Base-by-base conservation (phyloP, 2,329 filamentous ascomycete species). In the Trichoderma lentiforme region DNA sequence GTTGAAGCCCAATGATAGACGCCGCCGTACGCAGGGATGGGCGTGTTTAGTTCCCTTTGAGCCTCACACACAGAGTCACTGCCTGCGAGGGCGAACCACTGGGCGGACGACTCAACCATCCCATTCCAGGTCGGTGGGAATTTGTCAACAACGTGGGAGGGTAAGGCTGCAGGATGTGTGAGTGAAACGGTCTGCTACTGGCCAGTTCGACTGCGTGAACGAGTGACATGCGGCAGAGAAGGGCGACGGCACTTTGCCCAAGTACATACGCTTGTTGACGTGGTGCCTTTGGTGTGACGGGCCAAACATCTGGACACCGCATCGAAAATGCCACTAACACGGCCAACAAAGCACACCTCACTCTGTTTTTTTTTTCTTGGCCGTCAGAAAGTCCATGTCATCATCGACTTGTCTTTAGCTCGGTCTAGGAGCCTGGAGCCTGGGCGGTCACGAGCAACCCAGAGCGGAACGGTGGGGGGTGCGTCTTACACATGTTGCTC, bases 91-190 rank as follows among this genome's bases (percentile, higher is more conserved):
- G 64, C 36, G 28, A 43, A 43, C 65, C 58, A 56, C 24, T 63
- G 39, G 30, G 67, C 58, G 32, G 58, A 32, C 57, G 57, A 24
- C 47, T 36, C 47, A 34, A 26, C 61, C 51, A 28, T 47, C 53
- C 69, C 51, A 71, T 65, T 30, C 61, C 70, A 63, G 43, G 39
- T 24, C 43, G 30, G 34, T 62, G 64, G 70, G 57, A 63, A 58
- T 43, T 28, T 43, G 53, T 30, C 34, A 61, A 66, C 26, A 28
- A 66, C 63, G 47, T 66, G 30, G 63, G 32, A 70, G 28, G 24
- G 43, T 63, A 70, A 72, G 71, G 65, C 71, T 72, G 71, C 71
- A 72, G 71, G 24, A 62, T n/a, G 32, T 53, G 71, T 58, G 65
- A 67, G 65, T 62, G 63, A 57, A 56, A 56, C 56, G 63, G n/a